Evolutionary conservation across 2,329 filamentous ascomycete species (phyloP), one percentile per base, ranked within the genome.

Genomic region (Calonectria hongkongensis): DNA sequence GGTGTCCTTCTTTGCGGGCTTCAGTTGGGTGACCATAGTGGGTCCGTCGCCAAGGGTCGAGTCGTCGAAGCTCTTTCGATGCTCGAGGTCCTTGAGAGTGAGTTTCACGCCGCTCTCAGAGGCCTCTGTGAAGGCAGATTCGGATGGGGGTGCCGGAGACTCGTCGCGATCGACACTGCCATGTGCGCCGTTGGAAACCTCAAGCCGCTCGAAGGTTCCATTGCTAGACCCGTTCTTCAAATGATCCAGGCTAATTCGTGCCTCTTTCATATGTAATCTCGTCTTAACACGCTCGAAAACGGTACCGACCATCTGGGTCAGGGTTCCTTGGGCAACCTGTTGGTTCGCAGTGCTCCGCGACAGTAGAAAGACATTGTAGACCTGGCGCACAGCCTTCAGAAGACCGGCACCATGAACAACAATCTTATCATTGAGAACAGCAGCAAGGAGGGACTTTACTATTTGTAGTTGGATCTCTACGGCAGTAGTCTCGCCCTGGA

Each of bases 271-370:
- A 71, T 96, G 93, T 74, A 99, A 86, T 66, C 97, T 90, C 1
- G 91, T 91, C 86, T 97, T 97, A 75, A 99, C 96, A 74, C 97
- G 89, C 84, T 99, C 97, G 80, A 99, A 99, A 3, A 99, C 97
- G 1, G 96, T 98, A 76, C 96, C 96, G 47, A 98, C 95, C 97
- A 99, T 99, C 85, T 99, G 97, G 4, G 96, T 98, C 81, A 99
- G 87, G 4, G 97, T 98, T 3, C 97, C 97, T 83, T 99, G 97
- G 1, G 97, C 97, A 63, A 98, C 95, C 84, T 98, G 96, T 87
- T 99, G 97, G 83, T 98, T 99, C 70, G 95, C 92, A 75, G 94
- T 97, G 75, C 93, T 98, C 82, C 97, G 95, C 77, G 96, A 98
- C 64, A 98, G 91, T 73, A 99, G 89, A 84, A 99, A 99, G 79